Conservation (phyloP, 768 basidiomycete species). For the Termitomyces sp. region DNA sequence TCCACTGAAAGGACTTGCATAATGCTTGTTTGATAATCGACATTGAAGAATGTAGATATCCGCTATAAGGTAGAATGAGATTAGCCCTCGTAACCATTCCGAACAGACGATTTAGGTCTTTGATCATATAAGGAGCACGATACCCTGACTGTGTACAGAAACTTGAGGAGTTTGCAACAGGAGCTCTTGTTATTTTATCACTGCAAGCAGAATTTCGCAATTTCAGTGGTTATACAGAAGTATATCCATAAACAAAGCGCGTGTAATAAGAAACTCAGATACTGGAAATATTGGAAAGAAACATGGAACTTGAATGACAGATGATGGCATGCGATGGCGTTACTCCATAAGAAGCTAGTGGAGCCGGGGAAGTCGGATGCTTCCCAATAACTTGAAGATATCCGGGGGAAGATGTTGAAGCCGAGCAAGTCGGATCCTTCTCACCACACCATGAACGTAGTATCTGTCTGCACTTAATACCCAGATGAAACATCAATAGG, state of each 20-base stretch:
- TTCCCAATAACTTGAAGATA: not conserved
- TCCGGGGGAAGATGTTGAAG: conserved; percentile 34
- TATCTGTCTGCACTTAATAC: too few species aligned
- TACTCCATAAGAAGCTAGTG: conserved; percentile 27
- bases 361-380: not conserved
- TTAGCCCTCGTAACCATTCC: not conserved
- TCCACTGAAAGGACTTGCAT: not conserved
- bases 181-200: not conserved
- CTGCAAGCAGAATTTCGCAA: not conserved
- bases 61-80: not conserved
- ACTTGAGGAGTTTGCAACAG: not conserved
- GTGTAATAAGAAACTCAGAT: conserved; percentile 20
- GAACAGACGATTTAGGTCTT: too few species aligned
- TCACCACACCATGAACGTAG: too few species aligned
- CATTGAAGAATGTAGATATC: not conserved
- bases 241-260: too few species aligned
- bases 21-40: not conserved
- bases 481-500: not conserved
- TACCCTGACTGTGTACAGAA: not conserved
- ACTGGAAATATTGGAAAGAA: conserved; percentile 16
- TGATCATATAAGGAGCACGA: too few species aligned
- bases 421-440: conserved; percentile 42
- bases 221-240: not conserved
- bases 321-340: conserved; percentile 36
- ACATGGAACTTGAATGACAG: not conserved